Percentiles rank a stretch among this genome's conserved stretches.
Evolutionary conservation across 2,329 filamentous ascomycete species (phyloP).

Genomic region (Zasmidium angulare): DNA sequence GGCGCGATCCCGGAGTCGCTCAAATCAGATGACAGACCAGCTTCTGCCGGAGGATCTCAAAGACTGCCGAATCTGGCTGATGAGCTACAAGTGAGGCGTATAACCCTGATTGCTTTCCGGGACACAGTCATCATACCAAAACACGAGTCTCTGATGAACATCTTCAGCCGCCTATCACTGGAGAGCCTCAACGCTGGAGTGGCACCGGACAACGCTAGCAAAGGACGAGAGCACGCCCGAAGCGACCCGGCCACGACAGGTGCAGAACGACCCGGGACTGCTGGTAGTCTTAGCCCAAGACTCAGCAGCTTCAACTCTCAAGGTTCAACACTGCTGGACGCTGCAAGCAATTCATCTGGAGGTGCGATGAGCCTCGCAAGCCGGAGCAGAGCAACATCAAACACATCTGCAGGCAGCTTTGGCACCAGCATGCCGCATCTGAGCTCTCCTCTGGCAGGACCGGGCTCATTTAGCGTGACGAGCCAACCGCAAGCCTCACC

Average conservation of each 20-base stretch:
- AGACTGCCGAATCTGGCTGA: constrained; percentile 47
- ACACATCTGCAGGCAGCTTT: constrained; percentile 62
- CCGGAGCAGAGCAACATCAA: constrained; percentile 80
- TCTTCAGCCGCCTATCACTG: constrained; percentile 84
- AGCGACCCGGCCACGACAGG: constrained; percentile 34
- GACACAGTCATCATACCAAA: constrained; percentile 86
- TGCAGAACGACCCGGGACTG: constrained; percentile 57
- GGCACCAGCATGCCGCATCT: constrained; percentile 40
- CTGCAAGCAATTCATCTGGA: constrained; percentile 49
- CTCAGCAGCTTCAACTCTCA: constrained; percentile 79
- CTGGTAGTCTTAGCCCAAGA: constrained; percentile 71
- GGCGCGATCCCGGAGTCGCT: constrained; percentile 59
- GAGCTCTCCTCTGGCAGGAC: constrained; percentile 22
- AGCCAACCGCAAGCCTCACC: constrained; percentile 23
- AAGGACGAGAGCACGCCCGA: constrained; percentile 29
- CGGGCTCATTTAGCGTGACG: constrained; percentile 24
- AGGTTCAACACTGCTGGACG: constrained; percentile 74
- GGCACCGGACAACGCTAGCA: constrained; percentile 31
- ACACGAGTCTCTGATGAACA: constrained; percentile 83
- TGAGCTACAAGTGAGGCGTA: constrained; percentile 79
- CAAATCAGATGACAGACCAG: constrained; percentile 43
- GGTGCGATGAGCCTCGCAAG: constrained; percentile 46
- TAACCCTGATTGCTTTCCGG: constrained; percentile 84
- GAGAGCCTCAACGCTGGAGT: constrained; percentile 63
- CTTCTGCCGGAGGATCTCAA: constrained; percentile 40